Base-by-base conservation (phyloP, 2,329 filamentous ascomycete species). In the Talaromyces sp. region DNA sequence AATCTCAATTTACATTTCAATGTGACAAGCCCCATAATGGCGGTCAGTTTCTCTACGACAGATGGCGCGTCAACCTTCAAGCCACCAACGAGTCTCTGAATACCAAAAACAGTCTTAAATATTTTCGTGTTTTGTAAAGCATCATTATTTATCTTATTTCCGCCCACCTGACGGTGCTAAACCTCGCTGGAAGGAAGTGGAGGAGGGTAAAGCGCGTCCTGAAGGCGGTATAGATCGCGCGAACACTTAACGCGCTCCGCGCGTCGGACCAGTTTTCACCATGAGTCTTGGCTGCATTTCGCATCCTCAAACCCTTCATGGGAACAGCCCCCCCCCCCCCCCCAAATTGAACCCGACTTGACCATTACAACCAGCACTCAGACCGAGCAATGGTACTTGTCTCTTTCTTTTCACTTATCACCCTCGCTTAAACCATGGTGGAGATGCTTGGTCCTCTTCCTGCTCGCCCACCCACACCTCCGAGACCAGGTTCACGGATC, bases 401-500 rank as follows among this genome's bases (percentile, higher is more conserved):
- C 30, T 55, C 53, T 49, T 52, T 47, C 47, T 48, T 27, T 53
- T 49, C 43, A 52, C 52, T 56, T 51, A 54, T 46, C 58, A 49
- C 55, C 58, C 42, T 49, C 50, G 49, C 52, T 47, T 58, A 46
- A 71, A 75, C 62, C 62, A 75, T 75, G 73, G 72, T 74, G 58
- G 72, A 75, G 58, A 67, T 67, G 49, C 73, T 82, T 63, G 72
- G 78, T 52, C 70, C 71, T 61, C 70, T 82, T 60, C 75, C 79
- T 64, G 70, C 73, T 68, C 79, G 80, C 63, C 82, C 81, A 56
- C 82, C 81, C 16, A 84, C 81, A 64, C 81, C 82, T 60, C 82
- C 82, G 33, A 78, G 77, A 71, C 68, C 66, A 58, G 62, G 65
- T 53, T 65, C 67, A 55, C 67, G 64, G 55, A 52, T 58, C 36